Evolutionary conservation across 202 grass and related monocot genomes (phyloP), one percentile per base, ranked within the genome.

Genomic region (Schoenoplectus tabernaemontani): DNA sequence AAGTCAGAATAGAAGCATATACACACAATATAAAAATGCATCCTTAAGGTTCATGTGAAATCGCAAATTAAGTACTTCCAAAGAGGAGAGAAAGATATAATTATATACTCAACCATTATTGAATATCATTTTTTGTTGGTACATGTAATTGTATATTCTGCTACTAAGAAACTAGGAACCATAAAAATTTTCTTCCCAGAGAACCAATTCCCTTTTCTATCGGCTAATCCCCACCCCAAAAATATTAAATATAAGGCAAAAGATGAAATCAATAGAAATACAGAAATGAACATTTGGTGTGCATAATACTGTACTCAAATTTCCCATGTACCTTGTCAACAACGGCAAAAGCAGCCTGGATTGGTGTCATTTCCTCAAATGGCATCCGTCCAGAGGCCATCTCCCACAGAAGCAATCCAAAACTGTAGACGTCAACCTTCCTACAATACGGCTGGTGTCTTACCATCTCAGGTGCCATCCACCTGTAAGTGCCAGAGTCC

Each of bases 381-480:
- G 95, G 91, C 78, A 94, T 89, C 82, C 83, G 83, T 36, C 95
- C 95, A 0, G 87, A 85, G 15, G 88, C 61, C 91, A 98, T 94
- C 50, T 98, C 95, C 95, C 95, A 98, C 15, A 98, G 41, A 32
- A 98, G 75, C 70, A 98, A 72, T 7, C 95, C 95, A 47, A 98
- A 98, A 83, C 95, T 94, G 56, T 98, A 94, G 15, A 92, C 95
- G 58, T 98, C 95, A 17, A 98, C 89, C 71, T 94, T 98, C 11
- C 87, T 79, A 57, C 89, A 80, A 51, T 98, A 98, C 8, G 86
- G 79, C 58, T 92, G 86, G 23, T 77, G 86, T 78, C 87, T 87
- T 56, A 97, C 83, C 89, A 92, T 97, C 82, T 97, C 94, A 54
- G 94, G 94, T 20, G 94, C 91, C 94, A 94, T 98, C 95, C 95